Evolutionary conservation across 225 moss, liverwort and hornwort genomes (phyloP).

Genomic region (Straminergon stramineum): DNA sequence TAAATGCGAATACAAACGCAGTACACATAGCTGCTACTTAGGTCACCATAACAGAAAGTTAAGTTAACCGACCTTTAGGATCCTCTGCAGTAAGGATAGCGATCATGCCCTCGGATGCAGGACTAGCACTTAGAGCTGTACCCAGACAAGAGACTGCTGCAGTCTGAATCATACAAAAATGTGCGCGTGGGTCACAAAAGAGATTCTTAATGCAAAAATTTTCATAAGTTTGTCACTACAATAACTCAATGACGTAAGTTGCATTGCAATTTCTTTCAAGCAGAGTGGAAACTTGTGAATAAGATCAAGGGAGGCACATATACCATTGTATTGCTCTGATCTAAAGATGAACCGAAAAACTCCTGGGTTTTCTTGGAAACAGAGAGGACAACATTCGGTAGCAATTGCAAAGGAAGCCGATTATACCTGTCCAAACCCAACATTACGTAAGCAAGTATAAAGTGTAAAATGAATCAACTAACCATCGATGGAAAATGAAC

Average conservation of each 20-base stretch:
- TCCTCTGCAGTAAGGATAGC: slow-evolving; percentile 35
- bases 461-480: not conserved
- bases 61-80: slow-evolving; percentile 26
- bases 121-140: slow-evolving; percentile 53
- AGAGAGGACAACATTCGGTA: slow-evolving; percentile 62
- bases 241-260: not conserved
- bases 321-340: slow-evolving; percentile 70
- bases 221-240: not conserved
- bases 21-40: not conserved
- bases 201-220: not conserved
- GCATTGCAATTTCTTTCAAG: not conserved
- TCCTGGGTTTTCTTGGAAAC: slow-evolving; percentile 55
- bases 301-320: not conserved
- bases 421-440: slow-evolving; percentile 46
- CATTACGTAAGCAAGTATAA: not conserved
- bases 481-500: not conserved
- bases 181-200: not conserved
- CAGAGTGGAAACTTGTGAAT: not conserved
- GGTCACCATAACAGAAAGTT: not conserved
- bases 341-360: slow-evolving; percentile 30
- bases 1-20: not conserved
- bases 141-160: slow-evolving; percentile 62
- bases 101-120: slow-evolving; percentile 52
- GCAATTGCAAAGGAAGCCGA: slow-evolving; percentile 67
- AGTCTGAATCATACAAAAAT: slow-evolving; percentile 31